Percentiles rank a stretch among this genome's conserved stretches.
These are phyloP conservation scores for Arthrocladium fulminans DNA, from an alignment of 2,329 filamentous ascomycete species.

Conservation along the genomic window DNA sequence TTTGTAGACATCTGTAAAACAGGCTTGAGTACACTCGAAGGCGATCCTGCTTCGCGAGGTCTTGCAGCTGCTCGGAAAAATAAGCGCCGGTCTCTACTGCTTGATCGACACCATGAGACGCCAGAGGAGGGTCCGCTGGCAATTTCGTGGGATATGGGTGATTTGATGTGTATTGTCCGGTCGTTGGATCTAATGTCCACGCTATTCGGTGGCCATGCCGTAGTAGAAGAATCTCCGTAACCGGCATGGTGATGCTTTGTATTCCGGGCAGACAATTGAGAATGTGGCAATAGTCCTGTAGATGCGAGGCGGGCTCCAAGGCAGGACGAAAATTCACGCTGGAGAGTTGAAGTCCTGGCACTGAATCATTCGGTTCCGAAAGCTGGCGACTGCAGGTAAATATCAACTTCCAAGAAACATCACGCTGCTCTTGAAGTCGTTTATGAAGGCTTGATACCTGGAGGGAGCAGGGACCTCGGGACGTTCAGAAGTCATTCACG, in stretches of 20 bases:
- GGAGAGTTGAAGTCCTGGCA: too few species aligned
- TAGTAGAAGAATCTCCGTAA: constrained; percentile 22
- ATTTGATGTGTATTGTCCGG: constrained; percentile 65
- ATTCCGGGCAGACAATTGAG: background rate
- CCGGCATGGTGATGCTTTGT: constrained; percentile 16
- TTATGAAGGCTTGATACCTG: too few species aligned
- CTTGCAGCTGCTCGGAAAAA: constrained; percentile 49
- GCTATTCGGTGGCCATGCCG: constrained; percentile 61
- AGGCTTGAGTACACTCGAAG: constrained; percentile 64
- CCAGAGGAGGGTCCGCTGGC: constrained; percentile 76
- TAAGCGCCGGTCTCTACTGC: constrained; percentile 63
- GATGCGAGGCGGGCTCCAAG: background rate
- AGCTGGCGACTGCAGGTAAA: too few species aligned
- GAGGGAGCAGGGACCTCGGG: background rate
- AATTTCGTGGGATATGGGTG: constrained; percentile 80
- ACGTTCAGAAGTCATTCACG: background rate
- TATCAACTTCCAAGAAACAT: too few species aligned
- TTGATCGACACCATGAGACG: constrained; percentile 77
- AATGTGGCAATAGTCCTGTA: background rate
- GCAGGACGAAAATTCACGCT: background rate
- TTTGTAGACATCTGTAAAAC: constrained; percentile 82
- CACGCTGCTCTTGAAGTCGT: constrained; percentile 1
- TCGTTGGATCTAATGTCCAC: constrained; percentile 74
- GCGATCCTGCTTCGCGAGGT: constrained; percentile 54
- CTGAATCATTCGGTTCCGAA: too few species aligned